phyloP scores from a whole-genome alignment of 352 stramenopile species.

The Phytophthora agathidicida region DNA sequence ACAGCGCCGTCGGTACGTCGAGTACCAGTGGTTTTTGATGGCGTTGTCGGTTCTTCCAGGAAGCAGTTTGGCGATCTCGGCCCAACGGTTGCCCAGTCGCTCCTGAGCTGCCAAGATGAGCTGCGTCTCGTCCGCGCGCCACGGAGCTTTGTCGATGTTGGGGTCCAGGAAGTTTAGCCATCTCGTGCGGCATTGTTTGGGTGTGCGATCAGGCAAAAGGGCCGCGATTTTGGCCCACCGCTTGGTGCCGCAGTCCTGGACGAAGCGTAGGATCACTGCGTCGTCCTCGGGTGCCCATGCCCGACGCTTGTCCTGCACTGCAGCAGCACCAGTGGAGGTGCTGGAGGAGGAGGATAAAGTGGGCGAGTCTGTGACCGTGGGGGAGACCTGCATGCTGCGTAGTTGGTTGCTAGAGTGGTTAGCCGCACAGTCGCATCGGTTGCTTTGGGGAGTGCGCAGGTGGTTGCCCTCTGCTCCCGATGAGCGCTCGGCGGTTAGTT shows the following conservation, averaged over 20 bases:
- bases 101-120: conserved; percentile 77
- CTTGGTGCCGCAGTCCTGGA: conserved; percentile 76
- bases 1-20: conserved; percentile 63
- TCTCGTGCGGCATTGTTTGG: conserved; percentile 96
- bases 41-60: conserved; percentile 91
- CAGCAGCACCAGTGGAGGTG: background rate
- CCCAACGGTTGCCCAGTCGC: conserved; percentile 95
- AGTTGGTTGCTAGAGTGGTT: conserved; percentile 1
- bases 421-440: conserved; percentile 13
- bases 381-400: conserved; percentile 2
- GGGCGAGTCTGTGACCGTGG: background rate
- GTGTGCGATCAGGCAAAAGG: conserved; percentile 92
- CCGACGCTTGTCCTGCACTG: conserved; percentile 47
- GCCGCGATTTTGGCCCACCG: conserved; percentile 94
- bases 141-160: conserved; percentile 93
- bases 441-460: background rate
- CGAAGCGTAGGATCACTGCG: conserved; percentile 71
- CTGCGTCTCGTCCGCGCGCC: conserved; percentile 91
- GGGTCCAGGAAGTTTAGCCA: conserved; percentile 96
- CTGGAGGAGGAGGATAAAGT: conserved; percentile 2
- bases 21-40: conserved; percentile 91
- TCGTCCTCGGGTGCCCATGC: conserved; percentile 75
- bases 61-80: conserved; percentile 97
- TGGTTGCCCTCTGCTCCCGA: too few relatives aligned
- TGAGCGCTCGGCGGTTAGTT: conserved; percentile 11